Conservation (phyloP, 805 yeast species). For the Lachancea kluyveri region DNA sequence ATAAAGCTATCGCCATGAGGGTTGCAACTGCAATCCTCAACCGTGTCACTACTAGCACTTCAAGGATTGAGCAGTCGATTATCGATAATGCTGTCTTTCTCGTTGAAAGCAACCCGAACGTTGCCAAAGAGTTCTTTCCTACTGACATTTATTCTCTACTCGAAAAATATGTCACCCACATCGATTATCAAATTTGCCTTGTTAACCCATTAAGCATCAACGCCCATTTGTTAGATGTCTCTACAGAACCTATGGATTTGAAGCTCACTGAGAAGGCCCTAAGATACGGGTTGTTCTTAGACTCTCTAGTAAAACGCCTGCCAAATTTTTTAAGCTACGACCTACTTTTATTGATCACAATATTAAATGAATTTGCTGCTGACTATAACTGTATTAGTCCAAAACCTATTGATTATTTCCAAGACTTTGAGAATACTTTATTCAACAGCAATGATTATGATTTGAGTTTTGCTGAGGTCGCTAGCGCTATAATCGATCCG, state of each 20-base stretch:
- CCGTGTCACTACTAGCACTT: slow-evolving; percentile 6
- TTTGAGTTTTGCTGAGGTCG: slow-evolving; percentile 9
- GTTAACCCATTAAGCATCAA: slow-evolving; percentile 43
- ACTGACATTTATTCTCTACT: slow-evolving; percentile 16
- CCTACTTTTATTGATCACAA: slow-evolving; percentile 23
- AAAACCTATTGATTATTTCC: slow-evolving; percentile 15
- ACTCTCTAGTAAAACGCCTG: slow-evolving; percentile 10
- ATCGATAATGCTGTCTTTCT: slow-evolving; percentile 9
- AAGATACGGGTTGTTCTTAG: slow-evolving; percentile 23
- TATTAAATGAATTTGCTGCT: slow-evolving; percentile 32
- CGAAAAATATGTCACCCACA: slow-evolving; percentile 23
- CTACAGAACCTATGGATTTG: slow-evolving; percentile 4
- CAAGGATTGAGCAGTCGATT: background rate
- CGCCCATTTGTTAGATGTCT: slow-evolving; percentile 24
- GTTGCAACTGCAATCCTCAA: slow-evolving; percentile 11
- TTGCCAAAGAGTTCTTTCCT: slow-evolving; percentile 12
- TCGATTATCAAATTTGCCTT: slow-evolving; percentile 37
- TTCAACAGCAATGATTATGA: slow-evolving; percentile 11
- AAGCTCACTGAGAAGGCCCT: slow-evolving; percentile 2
- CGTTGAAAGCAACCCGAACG: slow-evolving; percentile 11
- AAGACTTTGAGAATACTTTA: slow-evolving; percentile 15
- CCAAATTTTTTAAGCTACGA: slow-evolving; percentile 12
- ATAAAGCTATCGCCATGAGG: slow-evolving; percentile 10
- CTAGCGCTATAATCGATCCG: slow-evolving; percentile 4
- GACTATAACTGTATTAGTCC: slow-evolving; percentile 34